Evolutionary conservation across 2,329 filamentous ascomycete species (phyloP).

Genomic region (Paecilomyces niveus): DNA sequence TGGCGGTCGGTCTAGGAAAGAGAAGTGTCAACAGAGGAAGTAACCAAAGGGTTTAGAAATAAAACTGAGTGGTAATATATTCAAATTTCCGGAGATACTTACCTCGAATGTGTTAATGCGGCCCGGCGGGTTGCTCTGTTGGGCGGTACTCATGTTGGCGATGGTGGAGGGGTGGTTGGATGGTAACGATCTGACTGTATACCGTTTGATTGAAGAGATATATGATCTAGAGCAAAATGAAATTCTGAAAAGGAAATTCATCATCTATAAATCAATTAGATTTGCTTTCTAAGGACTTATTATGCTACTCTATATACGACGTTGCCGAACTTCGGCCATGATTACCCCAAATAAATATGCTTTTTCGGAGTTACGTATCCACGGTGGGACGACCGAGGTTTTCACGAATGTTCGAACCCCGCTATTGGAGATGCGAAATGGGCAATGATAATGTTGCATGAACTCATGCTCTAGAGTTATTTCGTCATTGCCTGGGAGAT

Average conservation of each 20-base stretch:
- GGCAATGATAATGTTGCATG: not conserved
- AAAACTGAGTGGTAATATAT: too few species aligned
- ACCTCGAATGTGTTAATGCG: not conserved
- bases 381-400: not conserved
- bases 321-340: not conserved
- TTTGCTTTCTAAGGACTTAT: not conserved
- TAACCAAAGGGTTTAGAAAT: not conserved
- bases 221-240: not conserved
- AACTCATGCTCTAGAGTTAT: not conserved
- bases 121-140: not conserved
- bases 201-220: not conserved
- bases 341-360: not conserved
- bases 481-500: not conserved
- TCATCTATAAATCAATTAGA: not conserved
- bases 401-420: not conserved
- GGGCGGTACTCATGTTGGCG: not conserved
- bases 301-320: not conserved
- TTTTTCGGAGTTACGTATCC: too few species aligned
- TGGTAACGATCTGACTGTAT: not conserved
- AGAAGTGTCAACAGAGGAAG: not conserved
- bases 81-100: not conserved
- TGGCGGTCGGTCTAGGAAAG: not conserved
- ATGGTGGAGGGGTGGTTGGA: not conserved
- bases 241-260: not conserved
- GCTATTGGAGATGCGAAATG: not conserved